Percentiles rank a stretch among this genome's conserved stretches.
phyloP scores from a whole-genome alignment of 164 flowering plant genomes.

The Magnolia changhungtana region DNA sequence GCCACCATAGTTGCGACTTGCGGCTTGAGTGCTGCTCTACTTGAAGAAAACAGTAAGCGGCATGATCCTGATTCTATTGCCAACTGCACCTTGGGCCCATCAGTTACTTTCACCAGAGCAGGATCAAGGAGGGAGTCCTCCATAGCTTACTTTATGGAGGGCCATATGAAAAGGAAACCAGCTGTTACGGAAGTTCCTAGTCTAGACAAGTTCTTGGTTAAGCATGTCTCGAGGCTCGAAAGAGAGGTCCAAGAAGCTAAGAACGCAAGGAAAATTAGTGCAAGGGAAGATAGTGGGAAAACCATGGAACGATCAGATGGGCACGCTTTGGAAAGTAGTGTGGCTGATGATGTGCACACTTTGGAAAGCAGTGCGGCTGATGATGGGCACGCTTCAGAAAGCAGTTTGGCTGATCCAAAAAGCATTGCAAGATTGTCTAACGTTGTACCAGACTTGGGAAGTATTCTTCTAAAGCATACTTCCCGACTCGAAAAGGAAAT shows the following conservation, averaged over 20 bases:
- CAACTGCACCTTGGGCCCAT: slow-evolving; percentile 10
- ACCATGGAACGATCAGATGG: slow-evolving; percentile 8
- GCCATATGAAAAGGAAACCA: slow-evolving; percentile 29
- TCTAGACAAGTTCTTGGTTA: slow-evolving; percentile 79
- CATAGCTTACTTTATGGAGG: slow-evolving; percentile 11
- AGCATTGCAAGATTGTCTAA: slow-evolving; percentile 9
- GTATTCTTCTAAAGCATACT: slow-evolving; percentile 55
- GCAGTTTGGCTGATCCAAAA: background rate
- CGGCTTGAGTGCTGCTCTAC: slow-evolving; percentile 84
- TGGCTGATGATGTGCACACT: background rate
- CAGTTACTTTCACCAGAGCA: slow-evolving; percentile 15
- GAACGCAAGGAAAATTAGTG: slow-evolving; percentile 33
- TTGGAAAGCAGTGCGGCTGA: background rate
- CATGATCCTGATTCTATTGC: slow-evolving; percentile 21
- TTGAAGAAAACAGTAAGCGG: slow-evolving; percentile 44
- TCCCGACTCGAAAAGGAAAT: slow-evolving; percentile 63
- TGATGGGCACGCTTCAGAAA: background rate
- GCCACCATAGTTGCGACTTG: slow-evolving; percentile 95
- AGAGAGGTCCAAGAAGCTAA: slow-evolving; percentile 85
- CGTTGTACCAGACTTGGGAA: slow-evolving; percentile 47
- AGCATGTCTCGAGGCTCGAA: slow-evolving; percentile 79
- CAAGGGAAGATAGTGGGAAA: slow-evolving; percentile 17
- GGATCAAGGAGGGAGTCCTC: slow-evolving; percentile 20
- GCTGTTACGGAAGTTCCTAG: slow-evolving; percentile 57
- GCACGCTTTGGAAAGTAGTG: background rate